Percentiles rank a stretch among this genome's conserved stretches.
Evolutionary conservation across 345 rosid species (phyloP).

Genomic region (Erucastrum elatum): DNA sequence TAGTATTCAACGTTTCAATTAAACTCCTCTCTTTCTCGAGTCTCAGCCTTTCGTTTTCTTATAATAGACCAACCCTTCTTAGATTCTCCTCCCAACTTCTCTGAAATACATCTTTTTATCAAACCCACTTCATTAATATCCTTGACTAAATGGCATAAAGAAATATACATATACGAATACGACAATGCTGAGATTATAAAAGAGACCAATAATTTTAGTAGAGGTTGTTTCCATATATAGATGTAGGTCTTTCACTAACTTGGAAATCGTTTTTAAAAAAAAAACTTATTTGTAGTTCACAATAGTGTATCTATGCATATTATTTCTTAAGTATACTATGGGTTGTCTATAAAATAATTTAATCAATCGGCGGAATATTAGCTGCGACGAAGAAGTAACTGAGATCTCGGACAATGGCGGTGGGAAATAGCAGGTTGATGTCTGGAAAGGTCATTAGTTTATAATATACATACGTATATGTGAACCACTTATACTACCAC

Average conservation of each 20-base stretch:
- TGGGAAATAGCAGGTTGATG: slow-evolving; percentile 38
- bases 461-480: slow-evolving; percentile 6
- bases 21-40: not conserved
- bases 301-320: not conserved
- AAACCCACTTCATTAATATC: slow-evolving; percentile 26
- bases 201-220: not conserved
- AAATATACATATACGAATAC: not conserved
- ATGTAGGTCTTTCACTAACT: not conserved
- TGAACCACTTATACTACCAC: slow-evolving; percentile 4
- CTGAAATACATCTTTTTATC: not conserved
- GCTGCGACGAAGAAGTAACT: slow-evolving; percentile 27
- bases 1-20: slow-evolving; percentile 36
- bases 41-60: slow-evolving; percentile 16
- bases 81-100: slow-evolving; percentile 29
- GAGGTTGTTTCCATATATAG: not conserved
- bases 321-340: not conserved
- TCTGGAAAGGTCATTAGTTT: slow-evolving; percentile 17
- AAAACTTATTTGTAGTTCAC: not conserved
- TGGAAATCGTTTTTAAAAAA: not conserved
- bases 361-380: slow-evolving; percentile 23
- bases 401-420: slow-evolving; percentile 31
- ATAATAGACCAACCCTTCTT: slow-evolving; percentile 7
- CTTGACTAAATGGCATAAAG: slow-evolving; percentile 19
- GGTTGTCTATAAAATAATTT: not conserved
- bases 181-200: not conserved